A percentile compares a stretch with the other conserved stretches of the same genome.
These are phyloP conservation scores for Myriosclerotinia scirpicola DNA, from an alignment of 2,329 filamentous ascomycete species.

Conservation along the genomic window DNA sequence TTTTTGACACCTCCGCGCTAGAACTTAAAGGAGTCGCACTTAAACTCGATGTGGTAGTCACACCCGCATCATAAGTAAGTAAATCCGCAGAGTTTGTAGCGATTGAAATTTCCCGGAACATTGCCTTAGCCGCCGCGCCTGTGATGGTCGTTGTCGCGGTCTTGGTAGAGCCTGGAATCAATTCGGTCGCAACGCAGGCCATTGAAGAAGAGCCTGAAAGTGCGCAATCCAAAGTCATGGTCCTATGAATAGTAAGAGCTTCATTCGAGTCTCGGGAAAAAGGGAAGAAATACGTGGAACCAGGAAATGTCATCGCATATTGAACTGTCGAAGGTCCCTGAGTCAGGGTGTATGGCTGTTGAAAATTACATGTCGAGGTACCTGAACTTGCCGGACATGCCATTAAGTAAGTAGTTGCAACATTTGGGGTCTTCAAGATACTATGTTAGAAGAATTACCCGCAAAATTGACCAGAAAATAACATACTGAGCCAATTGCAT, in stretches of 20 bases:
- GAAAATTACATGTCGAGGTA: conserved; percentile 27
- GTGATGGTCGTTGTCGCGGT: conserved; percentile 23
- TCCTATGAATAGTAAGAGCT: not conserved
- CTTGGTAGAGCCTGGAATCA: conserved; percentile 12
- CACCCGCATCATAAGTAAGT: conserved; percentile 24
- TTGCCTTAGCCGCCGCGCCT: conserved; percentile 20
- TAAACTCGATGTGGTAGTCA: not conserved
- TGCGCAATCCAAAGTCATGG: conserved; percentile 3
- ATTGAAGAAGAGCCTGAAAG: conserved; percentile 19
- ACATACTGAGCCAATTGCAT: conserved; percentile 28
- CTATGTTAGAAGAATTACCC: not conserved
- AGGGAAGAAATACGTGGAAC: conserved; percentile 3
- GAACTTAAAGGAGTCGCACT: not conserved
- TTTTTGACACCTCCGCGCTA: not conserved
- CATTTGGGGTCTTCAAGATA: conserved; percentile 16
- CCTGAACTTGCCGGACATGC: conserved; percentile 24
- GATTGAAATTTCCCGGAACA: conserved; percentile 26
- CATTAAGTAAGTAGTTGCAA: conserved; percentile 29
- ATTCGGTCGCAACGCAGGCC: conserved; percentile 17
- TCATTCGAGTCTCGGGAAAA: too few species aligned
- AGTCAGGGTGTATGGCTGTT: conserved; percentile 30
- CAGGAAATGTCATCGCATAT: conserved; percentile 26
- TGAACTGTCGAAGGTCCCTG: conserved; percentile 27
- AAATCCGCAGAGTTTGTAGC: conserved; percentile 22
- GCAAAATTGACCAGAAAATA: not conserved